Evolutionary conservation across 1,284 basidiomycete genomes (phyloP), one percentile per base, ranked within the genome.

Genomic region (Athelia psychrophila): DNA sequence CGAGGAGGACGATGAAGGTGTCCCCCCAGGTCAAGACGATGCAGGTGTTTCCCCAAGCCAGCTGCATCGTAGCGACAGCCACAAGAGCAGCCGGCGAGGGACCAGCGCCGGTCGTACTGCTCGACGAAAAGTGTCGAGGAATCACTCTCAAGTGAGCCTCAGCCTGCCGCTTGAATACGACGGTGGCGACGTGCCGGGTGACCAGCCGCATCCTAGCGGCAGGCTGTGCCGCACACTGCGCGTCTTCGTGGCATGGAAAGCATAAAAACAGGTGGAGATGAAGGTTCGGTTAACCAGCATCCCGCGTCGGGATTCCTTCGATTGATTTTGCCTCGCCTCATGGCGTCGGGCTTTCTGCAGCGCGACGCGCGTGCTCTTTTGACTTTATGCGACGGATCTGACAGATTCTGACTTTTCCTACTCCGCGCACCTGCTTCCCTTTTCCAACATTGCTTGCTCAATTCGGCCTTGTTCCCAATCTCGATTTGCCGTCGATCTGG

Each of bases 181-280:
- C 47, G 47, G 38, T 50, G 50, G 33, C 45, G 40, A 22, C 44
- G 38, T 36, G 51, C 52, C 38, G 23, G 24, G 50, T 47, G 50
- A 52, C 38, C 50, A 51, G 50, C 44, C 57, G 56, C 53, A 44
- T 56, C 51, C 48, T 51, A 67, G 10, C 69, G 71, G 32, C 20
- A 71, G 72, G 51, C 63, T 81, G 16, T 80, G 80, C 61, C 74
- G 82, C 33, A 73, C 75, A 8, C 69, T 82, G 53, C 74, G 81
- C 23, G 77, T 81, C 12, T 81, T 80, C 58, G 77, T 80, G 15
- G 81, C 79, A 42, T 81, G 81, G 80, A 86, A 86, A 62, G 49
- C 61, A 42, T 58, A 51, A 58, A 6, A 42, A 22, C n/a, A 22
- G 16, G 6, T 9, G 9, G 38, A 42, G 20, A n/a, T 42, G 38